phyloP scores from a whole-genome alignment of 352 stramenopile genomes.

The Globisporangium carolinianum region DNA sequence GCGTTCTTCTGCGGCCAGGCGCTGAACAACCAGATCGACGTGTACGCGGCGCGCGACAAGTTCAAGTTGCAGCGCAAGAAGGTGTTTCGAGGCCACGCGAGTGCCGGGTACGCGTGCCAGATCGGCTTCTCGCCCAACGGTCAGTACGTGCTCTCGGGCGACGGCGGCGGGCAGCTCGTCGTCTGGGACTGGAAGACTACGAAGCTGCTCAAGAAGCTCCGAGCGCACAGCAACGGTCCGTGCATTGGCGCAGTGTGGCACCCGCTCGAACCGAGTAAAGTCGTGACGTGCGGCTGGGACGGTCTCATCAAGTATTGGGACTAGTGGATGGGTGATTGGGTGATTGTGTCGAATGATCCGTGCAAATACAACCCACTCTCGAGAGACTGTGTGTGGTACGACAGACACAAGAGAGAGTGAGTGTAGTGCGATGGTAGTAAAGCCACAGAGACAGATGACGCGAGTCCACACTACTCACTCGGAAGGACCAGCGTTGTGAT shows the following conservation, averaged over 20 bases:
- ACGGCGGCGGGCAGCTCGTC: conserved; percentile 95
- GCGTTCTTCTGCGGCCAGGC: conserved; percentile 94
- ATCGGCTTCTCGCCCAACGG: conserved; percentile 95
- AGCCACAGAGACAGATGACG: too few species aligned
- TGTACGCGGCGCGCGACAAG: conserved; percentile 93
- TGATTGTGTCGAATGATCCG: too few species aligned
- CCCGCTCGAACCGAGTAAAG: conserved; percentile 93
- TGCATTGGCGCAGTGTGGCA: conserved; percentile 96
- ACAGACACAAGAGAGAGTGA: too few species aligned
- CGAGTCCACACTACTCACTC: too few species aligned
- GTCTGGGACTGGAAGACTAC: conserved; percentile 99
- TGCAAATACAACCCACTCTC: too few species aligned
- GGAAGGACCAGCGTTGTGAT: too few species aligned
- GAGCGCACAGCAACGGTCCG: conserved; percentile 91
- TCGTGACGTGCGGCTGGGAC: conserved; percentile 98
- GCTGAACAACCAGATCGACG: conserved; percentile 98
- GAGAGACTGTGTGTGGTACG: too few species aligned
- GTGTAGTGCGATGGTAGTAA: too few species aligned
- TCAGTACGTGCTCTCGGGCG: conserved; percentile 91
- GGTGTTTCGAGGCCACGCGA: conserved; percentile 90
- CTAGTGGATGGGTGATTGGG: conserved; percentile 31
- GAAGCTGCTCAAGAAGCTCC: conserved; percentile 86
- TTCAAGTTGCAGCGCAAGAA: conserved; percentile 95
- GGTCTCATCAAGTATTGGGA: conserved; percentile 99
- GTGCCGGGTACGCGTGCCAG: conserved; percentile 95